phyloP scores from a whole-genome alignment of 768 basidiomycete species.

The Pleurotus djamor region DNA sequence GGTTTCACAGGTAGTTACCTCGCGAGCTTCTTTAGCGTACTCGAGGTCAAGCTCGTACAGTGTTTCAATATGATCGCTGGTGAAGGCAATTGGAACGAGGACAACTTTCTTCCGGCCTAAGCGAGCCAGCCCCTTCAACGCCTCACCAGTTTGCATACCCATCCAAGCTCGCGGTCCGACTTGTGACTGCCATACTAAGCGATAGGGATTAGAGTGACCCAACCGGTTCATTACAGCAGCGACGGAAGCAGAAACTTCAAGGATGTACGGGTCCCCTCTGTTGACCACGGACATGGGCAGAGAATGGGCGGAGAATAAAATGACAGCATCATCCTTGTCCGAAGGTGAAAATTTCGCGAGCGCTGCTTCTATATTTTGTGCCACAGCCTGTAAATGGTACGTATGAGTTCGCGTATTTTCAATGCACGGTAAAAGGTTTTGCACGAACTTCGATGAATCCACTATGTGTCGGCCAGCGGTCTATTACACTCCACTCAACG shows the following conservation, averaged over 20 bases:
- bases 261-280: slow-evolving; percentile 95
- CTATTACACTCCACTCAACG: slow-evolving; percentile 96
- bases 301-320: slow-evolving; percentile 97
- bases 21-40: slow-evolving; percentile 85
- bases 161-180: slow-evolving; percentile 98
- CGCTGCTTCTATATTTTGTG: slow-evolving; percentile 83
- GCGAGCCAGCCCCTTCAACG: slow-evolving; percentile 82
- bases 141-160: slow-evolving; percentile 93
- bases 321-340: slow-evolving; percentile 68
- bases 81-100: slow-evolving; percentile 96
- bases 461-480: slow-evolving; percentile 95
- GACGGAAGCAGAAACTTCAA: slow-evolving; percentile 94
- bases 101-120: slow-evolving; percentile 76
- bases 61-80: slow-evolving; percentile 99
- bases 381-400: slow-evolving; percentile 63
- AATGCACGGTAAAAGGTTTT: background rate
- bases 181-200: slow-evolving; percentile 97
- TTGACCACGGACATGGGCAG: slow-evolving; percentile 98
- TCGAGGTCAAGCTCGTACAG: slow-evolving; percentile 95
- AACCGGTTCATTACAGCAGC: slow-evolving; percentile 91
- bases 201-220: slow-evolving; percentile 78
- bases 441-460: slow-evolving; percentile 87
- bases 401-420: background rate
- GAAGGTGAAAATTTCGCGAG: slow-evolving; percentile 76
- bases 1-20: slow-evolving; percentile 50